A percentile compares a stretch with the other conserved stretches of the same genome.
phyloP scores from a whole-genome alignment of 1,284 basidiomycete species.

The Pterulicium gracile region DNA sequence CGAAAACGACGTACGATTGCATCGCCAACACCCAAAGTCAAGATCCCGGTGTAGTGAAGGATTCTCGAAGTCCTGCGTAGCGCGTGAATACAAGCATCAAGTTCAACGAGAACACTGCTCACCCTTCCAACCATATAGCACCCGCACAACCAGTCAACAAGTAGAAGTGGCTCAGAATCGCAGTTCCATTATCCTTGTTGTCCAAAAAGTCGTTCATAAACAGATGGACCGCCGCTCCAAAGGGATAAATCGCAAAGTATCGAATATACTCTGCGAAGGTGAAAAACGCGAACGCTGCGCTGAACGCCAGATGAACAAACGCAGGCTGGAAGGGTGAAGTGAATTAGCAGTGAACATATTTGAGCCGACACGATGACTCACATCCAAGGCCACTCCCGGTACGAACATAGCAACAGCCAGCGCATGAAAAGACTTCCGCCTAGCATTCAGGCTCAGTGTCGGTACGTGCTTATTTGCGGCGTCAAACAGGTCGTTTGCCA shows the following conservation, averaged over 20 bases:
- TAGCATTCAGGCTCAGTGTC: constrained; percentile 86
- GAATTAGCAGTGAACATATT: constrained; percentile 12
- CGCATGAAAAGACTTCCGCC: constrained; percentile 96
- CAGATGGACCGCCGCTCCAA: constrained; percentile 88
- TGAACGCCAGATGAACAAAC: constrained; percentile 92
- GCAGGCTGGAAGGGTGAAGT: constrained; percentile 57
- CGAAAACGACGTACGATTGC: constrained; percentile 53
- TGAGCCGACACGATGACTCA: constrained; percentile 34
- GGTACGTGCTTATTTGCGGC: constrained; percentile 83
- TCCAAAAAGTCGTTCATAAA: constrained; percentile 99
- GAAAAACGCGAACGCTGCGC: constrained; percentile 86
- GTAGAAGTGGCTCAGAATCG: constrained; percentile 96
- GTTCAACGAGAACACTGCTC: constrained; percentile 20
- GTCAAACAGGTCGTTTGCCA: constrained; percentile 77
- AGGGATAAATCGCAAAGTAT: constrained; percentile 96
- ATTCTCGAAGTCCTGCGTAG: constrained; percentile 27
- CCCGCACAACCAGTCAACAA: constrained; percentile 91
- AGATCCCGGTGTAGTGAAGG: constrained; percentile 81
- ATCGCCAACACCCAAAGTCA: constrained; percentile 90
- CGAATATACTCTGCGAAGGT: constrained; percentile 95
- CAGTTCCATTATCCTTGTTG: constrained; percentile 90
- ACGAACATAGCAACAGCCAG: constrained; percentile 94
- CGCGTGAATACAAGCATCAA: constrained; percentile 3
- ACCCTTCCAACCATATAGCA: constrained; percentile 93
- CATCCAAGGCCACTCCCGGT: constrained; percentile 87